phyloP scores from a whole-genome alignment of 1,284 basidiomycete genomes.

The Sporisorium graminicola region DNA sequence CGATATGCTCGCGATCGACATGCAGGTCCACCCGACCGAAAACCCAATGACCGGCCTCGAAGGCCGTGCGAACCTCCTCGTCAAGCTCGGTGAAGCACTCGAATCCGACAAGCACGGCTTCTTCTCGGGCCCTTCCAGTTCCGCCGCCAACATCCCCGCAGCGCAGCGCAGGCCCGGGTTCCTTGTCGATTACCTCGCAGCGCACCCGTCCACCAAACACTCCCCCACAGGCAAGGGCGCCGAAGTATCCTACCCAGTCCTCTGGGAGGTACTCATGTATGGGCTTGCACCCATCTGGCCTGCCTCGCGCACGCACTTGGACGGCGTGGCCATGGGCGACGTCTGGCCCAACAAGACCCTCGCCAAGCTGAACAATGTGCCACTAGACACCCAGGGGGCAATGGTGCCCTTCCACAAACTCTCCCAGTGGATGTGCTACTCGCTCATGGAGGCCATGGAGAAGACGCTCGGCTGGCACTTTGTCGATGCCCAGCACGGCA shows the following conservation, averaged over 20 bases:
- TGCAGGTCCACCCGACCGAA: conserved; percentile 79
- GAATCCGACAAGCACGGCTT: conserved; percentile 41
- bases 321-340: conserved; percentile 82
- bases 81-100: conserved; percentile 49
- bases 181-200: conserved; percentile 76
- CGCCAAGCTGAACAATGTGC: neutral
- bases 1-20: conserved; percentile 76
- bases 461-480: conserved; percentile 79
- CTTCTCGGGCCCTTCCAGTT: conserved; percentile 51
- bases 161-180: conserved; percentile 27
- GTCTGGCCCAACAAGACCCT: conserved; percentile 78
- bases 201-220: conserved; percentile 70
- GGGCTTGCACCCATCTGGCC: conserved; percentile 92
- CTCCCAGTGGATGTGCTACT: conserved; percentile 78
- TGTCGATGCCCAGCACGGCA: conserved; percentile 81
- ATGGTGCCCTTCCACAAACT: conserved; percentile 96
- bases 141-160: neutral
- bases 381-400: conserved; percentile 44
- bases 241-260: conserved; percentile 54
- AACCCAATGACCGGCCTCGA: conserved; percentile 93
- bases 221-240: conserved; percentile 4
- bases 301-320: conserved; percentile 76
- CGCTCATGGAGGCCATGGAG: conserved; percentile 56
- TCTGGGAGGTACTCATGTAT: conserved; percentile 86
- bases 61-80: conserved; percentile 79